Evolutionary conservation across 148 eudicot genomes (phyloP).

Genomic region (Beta vulgaris): DNA sequence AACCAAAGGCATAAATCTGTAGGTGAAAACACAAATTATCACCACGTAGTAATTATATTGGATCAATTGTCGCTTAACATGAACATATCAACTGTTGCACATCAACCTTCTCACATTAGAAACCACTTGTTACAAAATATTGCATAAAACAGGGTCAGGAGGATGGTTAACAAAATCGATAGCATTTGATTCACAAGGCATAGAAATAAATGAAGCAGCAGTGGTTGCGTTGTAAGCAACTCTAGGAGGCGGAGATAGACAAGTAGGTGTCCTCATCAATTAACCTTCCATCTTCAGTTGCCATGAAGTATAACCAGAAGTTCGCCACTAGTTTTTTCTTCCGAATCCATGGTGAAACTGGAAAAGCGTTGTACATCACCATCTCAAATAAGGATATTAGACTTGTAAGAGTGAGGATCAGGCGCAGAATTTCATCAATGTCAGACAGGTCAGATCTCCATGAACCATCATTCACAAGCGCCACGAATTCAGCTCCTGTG

Average conservation of each 20-base stretch:
- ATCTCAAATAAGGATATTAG: too few relatives aligned
- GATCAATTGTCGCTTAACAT: too few relatives aligned
- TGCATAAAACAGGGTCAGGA: background rate
- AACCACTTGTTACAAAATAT: background rate
- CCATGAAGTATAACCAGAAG: constrained; percentile 29
- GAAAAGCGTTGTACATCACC: too few relatives aligned
- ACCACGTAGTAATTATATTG: too few relatives aligned
- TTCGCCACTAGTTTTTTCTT: too few relatives aligned
- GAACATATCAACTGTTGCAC: too few relatives aligned
- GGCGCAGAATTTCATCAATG: constrained; percentile 5
- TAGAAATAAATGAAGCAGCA: background rate
- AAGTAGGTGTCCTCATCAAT: constrained; percentile 3
- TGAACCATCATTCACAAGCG: constrained; percentile 24
- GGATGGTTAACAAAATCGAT: background rate
- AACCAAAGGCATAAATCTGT: too few relatives aligned
- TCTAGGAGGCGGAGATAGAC: background rate
- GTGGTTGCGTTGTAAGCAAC: background rate
- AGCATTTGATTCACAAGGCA: background rate
- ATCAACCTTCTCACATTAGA: background rate
- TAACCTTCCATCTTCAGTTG: constrained; percentile 18
- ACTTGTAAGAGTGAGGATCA: background rate
- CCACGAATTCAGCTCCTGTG: constrained; percentile 72
- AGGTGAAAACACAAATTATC: too few relatives aligned
- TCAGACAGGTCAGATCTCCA: constrained; percentile 3
- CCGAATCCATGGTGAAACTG: too few relatives aligned